phyloP scores from a whole-genome alignment of 140 eudicot species.

The Oenanthe javanica region DNA sequence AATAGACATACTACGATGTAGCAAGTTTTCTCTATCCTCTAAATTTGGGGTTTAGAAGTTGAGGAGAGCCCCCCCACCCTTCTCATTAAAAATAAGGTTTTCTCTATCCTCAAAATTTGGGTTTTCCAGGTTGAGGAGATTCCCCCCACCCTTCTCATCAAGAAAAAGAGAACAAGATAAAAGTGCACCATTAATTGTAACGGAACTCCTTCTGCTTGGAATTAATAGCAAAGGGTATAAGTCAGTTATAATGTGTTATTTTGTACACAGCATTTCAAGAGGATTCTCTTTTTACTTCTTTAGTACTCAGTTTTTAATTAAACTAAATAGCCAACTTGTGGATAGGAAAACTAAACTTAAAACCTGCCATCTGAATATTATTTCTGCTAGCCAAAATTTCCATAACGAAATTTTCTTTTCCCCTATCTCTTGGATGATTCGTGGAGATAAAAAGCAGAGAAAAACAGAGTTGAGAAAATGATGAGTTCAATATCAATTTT shows the following conservation, averaged over 20 bases:
- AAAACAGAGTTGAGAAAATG: not conserved
- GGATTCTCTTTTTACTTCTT: not conserved
- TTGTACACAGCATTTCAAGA: not conserved
- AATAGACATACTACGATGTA: not conserved
- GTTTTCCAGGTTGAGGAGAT: not conserved
- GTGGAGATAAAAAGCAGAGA: not conserved
- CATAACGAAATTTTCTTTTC: not conserved
- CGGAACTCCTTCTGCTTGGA: not conserved
- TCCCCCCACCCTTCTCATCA: no score
- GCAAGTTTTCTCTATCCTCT: not conserved
- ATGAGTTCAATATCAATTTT: not conserved
- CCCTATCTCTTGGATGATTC: not conserved
- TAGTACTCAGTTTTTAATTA: not conserved
- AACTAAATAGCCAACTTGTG: not conserved
- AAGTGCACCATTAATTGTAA: not conserved
- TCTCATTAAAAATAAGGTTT: no score
- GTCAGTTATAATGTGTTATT: not conserved
- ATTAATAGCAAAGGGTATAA: not conserved
- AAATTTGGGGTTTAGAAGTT: not conserved
- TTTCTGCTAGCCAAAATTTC: no score
- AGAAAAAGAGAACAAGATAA: not conserved
- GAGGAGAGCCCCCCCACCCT: no score
- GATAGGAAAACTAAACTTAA: not conserved
- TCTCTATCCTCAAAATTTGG: not conserved
- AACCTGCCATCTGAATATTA: not conserved